These are phyloP conservation scores for Eryngium alpinum DNA, from an alignment of 140 eudicot genomes.

Conservation along the genomic window DNA sequence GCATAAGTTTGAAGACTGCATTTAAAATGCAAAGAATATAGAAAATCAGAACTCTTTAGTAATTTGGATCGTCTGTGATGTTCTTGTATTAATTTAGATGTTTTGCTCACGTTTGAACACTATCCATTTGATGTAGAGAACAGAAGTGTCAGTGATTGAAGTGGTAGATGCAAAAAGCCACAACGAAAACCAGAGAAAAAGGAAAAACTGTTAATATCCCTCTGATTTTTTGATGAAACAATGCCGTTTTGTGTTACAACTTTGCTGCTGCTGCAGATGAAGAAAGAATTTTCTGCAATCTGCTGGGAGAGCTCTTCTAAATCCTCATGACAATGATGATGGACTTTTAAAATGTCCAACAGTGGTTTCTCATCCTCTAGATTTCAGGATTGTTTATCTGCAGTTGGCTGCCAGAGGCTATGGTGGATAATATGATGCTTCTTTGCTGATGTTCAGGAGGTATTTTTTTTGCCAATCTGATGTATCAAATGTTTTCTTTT, in stretches of 20 bases:
- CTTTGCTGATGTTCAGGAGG: slow-evolving; percentile 90
- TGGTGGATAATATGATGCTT: slow-evolving; percentile 80
- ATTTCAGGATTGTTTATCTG: slow-evolving; percentile 81
- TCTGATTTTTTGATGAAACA: slow-evolving; percentile 62
- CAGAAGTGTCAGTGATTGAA: slow-evolving; percentile 59
- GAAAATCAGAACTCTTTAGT: background rate
- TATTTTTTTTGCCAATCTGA: slow-evolving; percentile 21
- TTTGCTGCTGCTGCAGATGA: slow-evolving; percentile 64
- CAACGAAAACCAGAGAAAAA: slow-evolving; percentile 57
- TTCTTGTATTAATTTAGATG: background rate
- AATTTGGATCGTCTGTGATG: background rate
- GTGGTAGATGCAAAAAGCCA: slow-evolving; percentile 40
- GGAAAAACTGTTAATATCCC: slow-evolving; percentile 35
- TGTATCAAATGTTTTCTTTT: too few relatives aligned
- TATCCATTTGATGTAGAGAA: slow-evolving; percentile 42
- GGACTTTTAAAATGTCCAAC: slow-evolving; percentile 83
- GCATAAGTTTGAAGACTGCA: background rate
- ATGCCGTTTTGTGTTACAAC: slow-evolving; percentile 75
- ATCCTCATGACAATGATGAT: slow-evolving; percentile 71
- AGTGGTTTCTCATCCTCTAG: slow-evolving; percentile 92
- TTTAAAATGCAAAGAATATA: background rate
- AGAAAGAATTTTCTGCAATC: slow-evolving; percentile 73
- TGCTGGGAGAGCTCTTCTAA: slow-evolving; percentile 53
- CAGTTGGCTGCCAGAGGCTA: slow-evolving; percentile 82
- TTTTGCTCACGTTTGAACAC: background rate